phyloP scores from a whole-genome alignment of 495 filamentous ascomycete genomes.

The Penicillium alfredii region DNA sequence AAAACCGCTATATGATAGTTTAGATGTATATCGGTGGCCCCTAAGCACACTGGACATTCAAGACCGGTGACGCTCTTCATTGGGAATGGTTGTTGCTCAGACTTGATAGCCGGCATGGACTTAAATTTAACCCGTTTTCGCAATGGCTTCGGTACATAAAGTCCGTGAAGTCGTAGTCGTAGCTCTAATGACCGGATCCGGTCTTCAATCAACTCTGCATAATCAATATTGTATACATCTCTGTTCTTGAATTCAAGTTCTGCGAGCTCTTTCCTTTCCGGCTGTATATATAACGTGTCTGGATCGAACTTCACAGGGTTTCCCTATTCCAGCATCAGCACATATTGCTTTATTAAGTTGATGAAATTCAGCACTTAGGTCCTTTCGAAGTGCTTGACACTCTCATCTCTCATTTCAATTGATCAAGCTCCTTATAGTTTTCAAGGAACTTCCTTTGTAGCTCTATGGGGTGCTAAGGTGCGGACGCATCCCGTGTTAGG shows the following conservation, averaged over 20 bases:
- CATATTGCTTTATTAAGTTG: constrained; percentile 8
- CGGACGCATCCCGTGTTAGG: constrained; percentile 15
- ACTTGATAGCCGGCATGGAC: no score
- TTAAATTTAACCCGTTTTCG: constrained; percentile 1
- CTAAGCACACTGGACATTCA: constrained; percentile 12
- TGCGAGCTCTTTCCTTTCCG: constrained; percentile 14
- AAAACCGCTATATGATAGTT: no score
- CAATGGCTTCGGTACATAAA: constrained; percentile 9
- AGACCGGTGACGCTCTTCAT: constrained; percentile 10
- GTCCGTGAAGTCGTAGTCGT: constrained; percentile 12
- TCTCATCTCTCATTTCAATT: constrained; percentile 7
- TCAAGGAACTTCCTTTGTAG: constrained; percentile 10
- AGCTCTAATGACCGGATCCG: constrained; percentile 19
- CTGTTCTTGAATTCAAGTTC: constrained; percentile 22
- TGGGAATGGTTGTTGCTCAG: no score
- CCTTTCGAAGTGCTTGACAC: background rate
- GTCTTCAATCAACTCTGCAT: constrained; percentile 16
- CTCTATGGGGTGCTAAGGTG: constrained; percentile 7
- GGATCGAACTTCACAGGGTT: no score
- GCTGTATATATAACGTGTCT: constrained; percentile 7
- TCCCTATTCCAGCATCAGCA: no score
- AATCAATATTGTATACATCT: constrained; percentile 12
- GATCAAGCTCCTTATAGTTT: constrained; percentile 2
- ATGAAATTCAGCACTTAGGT: constrained; percentile 9
- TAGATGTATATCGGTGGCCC: constrained; percentile 2